Percentiles rank a stretch among this genome's conserved stretches.
Evolutionary conservation across 345 rosid species (phyloP).

Genomic region (Carallia brachiata): DNA sequence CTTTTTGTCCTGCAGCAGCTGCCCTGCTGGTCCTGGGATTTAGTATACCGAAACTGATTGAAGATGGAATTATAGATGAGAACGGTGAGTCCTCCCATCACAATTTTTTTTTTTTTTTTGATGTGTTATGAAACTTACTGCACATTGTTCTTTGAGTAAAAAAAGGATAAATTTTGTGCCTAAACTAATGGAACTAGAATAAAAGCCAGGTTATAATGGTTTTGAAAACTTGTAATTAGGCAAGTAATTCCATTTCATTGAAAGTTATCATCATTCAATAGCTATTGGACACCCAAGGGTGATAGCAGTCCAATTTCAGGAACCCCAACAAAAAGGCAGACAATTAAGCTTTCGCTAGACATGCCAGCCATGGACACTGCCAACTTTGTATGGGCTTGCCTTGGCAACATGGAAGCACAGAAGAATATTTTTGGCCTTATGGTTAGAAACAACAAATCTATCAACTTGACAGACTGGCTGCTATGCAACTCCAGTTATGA

Average conservation of each 20-base stretch:
- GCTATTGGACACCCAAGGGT: no score
- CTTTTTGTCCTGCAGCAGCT: constrained; percentile 41
- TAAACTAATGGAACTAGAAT: no score
- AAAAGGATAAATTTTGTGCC: background rate
- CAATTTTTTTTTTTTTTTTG: background rate
- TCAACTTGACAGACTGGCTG: constrained; percentile 36
- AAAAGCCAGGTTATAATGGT: no score
- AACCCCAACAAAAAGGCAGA: constrained; percentile 6
- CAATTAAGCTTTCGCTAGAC: constrained; percentile 19
- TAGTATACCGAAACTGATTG: constrained; percentile 33
- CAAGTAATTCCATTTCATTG: background rate
- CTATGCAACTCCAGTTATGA: constrained; percentile 23
- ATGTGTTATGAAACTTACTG: background rate
- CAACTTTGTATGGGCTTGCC: constrained; percentile 38
- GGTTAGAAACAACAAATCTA: constrained; percentile 9
- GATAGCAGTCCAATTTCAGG: constrained; percentile 21
- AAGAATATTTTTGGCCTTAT: constrained; percentile 26
- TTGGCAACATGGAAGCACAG: constrained; percentile 24
- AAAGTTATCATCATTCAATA: no score
- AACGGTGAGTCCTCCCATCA: constrained; percentile 27
- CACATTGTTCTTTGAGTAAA: background rate
- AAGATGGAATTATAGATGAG: constrained; percentile 42
- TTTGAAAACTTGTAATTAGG: no score
- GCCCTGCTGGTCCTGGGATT: constrained; percentile 31
- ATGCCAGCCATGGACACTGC: constrained; percentile 30